phyloP scores from a whole-genome alignment of 208 protist genomes.

The Kentomonas sorsogonicus region DNA sequence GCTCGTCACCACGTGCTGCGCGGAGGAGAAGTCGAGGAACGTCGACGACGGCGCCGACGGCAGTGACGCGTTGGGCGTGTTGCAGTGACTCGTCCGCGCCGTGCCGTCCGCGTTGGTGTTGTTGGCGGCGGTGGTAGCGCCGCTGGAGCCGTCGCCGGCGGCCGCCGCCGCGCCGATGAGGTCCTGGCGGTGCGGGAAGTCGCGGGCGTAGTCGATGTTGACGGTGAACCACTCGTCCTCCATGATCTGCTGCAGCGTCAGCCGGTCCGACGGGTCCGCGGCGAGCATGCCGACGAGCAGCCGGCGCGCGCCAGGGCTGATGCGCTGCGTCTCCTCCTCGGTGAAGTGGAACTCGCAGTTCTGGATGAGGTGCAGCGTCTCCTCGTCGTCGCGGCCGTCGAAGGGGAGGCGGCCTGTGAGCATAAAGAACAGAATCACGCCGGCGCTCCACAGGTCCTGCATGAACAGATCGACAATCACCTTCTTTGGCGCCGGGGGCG shows the following conservation, averaged over 20 bases:
- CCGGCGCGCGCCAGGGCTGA: conserved; percentile 53
- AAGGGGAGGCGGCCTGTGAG: conserved; percentile 96
- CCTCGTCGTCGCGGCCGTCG: conserved; percentile 90
- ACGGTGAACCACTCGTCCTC: conserved; percentile 76
- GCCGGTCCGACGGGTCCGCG: conserved; percentile 73
- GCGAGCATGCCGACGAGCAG: conserved; percentile 76
- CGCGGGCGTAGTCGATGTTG: conserved; percentile 36
- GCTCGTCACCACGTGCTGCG: conserved; percentile 35
- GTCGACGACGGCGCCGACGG: conserved; percentile 8
- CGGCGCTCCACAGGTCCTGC: conserved; percentile 89
- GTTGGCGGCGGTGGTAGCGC: too few relatives aligned
- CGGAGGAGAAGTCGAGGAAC: conserved; percentile 62
- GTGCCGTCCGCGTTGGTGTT: too few relatives aligned
- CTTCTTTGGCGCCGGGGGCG: conserved; percentile 13
- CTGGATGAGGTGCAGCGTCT: conserved; percentile 88
- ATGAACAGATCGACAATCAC: conserved; percentile 67
- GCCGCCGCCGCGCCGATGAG: conserved; percentile 14
- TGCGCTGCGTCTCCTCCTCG: conserved; percentile 61
- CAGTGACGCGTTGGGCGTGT: too few relatives aligned
- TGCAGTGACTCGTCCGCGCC: too few relatives aligned
- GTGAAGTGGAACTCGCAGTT: conserved; percentile 42
- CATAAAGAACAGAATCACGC: conserved; percentile 93
- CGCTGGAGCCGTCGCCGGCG: not conserved
- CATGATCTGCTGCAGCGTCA: conserved; percentile 83
- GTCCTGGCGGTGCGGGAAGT: conserved; percentile 69